Base-by-base conservation (phyloP, 2,329 filamentous ascomycete genomes). In the Talaromyces sp. region DNA sequence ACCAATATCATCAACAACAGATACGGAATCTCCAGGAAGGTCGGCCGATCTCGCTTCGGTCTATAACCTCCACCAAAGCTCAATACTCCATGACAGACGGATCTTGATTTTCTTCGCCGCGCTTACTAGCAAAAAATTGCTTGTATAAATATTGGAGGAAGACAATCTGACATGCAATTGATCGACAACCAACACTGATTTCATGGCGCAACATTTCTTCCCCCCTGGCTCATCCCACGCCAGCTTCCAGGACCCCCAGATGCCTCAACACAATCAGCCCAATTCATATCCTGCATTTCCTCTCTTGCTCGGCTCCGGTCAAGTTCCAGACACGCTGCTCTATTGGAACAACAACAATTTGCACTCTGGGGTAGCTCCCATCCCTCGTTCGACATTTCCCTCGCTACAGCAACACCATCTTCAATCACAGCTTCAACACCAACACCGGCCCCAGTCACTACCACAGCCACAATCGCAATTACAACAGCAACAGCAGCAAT, bases 401-500 rank as follows among this genome's bases (percentile, higher is more conserved):
- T 70, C 71, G 31, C 76, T 73, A 67, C 73, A 76, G 57, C 70
- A 71, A 62, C 71, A 61, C 11, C 63, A 65, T 37, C 54, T 19
- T 27, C 35, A 8, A 43, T 10, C 35, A 5, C 62, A 59, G 56
- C 52, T 43, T 3, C 57, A 65, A 27, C 75, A 25, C 63, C 76
- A 27, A 75, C 75, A 37, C 9, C 62, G 33, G 22, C 7, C 47
- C 3, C 58, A 13, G 41, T 17, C 49, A 8, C 49, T 22, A 22
- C 58, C 19, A 41, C 63, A 60, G 11, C 37, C 13, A 10, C 54
- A 37, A 15, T 7, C 19, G 17, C 58, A 56, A 6, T 74, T 95
- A 67, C 89, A 90, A 73, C 90, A 96, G 70, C 98, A 98, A 78
- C 94, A 98, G 13, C 58, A 61, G 19, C 64, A 35, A 52, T 17